Conservation (phyloP, 2,329 filamentous ascomycete species). For the Sphaerulina vaccinii region DNA sequence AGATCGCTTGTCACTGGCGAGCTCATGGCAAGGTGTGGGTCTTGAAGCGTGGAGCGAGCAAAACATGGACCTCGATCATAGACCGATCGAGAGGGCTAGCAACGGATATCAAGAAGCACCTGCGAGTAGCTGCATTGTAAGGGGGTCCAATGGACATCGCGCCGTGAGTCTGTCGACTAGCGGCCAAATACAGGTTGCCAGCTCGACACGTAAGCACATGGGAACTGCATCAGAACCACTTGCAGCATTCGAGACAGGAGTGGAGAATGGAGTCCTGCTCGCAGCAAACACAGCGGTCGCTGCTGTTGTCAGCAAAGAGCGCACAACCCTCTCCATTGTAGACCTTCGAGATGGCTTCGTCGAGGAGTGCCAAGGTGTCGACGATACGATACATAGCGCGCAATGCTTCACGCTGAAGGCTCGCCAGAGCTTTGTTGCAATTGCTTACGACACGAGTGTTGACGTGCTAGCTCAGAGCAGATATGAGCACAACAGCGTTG, state of each 20-base stretch:
- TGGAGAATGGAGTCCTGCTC: constrained; percentile 20
- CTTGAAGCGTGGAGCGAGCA: constrained; percentile 4
- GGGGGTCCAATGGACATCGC: neutral
- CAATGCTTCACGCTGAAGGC: constrained; percentile 18
- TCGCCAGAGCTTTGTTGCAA: constrained; percentile 30
- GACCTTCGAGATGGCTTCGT: constrained; percentile 34
- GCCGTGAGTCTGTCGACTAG: constrained; percentile 3
- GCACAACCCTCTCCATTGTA: constrained; percentile 27
- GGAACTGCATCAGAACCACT: neutral
- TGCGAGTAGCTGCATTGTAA: neutral
- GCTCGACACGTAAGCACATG: neutral
- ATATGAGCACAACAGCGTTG: constrained; percentile 25
- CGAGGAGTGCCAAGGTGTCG: constrained; percentile 28
- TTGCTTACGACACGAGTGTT: constrained; percentile 26
- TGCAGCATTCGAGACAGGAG: constrained; percentile 17
- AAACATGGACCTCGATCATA: neutral
- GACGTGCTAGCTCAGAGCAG: constrained; percentile 31
- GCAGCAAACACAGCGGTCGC: constrained; percentile 29
- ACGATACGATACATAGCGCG: constrained; percentile 14
- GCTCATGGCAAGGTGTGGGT: constrained; percentile 9
- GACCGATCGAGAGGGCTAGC: neutral
- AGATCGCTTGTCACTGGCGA: constrained; percentile 21
- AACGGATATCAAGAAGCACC: constrained; percentile 1
- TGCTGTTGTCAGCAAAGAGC: constrained; percentile 24
- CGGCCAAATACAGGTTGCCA: neutral